Conservation (phyloP, 192 early-diverging fungal genomes). For the Allomyces arbusculus region DNA sequence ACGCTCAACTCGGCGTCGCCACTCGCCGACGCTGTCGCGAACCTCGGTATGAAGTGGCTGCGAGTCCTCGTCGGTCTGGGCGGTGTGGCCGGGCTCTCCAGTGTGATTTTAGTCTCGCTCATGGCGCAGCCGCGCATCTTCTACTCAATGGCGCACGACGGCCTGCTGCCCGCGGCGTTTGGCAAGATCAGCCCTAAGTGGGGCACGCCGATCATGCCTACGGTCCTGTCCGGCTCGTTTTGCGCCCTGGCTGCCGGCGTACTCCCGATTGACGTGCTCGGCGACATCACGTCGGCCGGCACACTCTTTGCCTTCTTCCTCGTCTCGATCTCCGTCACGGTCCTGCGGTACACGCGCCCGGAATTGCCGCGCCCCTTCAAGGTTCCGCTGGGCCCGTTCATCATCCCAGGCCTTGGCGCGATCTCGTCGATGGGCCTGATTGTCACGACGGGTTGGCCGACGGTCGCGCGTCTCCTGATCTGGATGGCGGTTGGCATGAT, state of each 20-base stretch:
- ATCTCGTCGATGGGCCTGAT: constrained; percentile 38
- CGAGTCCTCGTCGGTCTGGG: background rate
- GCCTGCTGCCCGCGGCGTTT: constrained; percentile 51
- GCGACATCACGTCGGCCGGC: constrained; percentile 66
- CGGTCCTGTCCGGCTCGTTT: constrained; percentile 37
- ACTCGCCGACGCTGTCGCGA: constrained; percentile 20
- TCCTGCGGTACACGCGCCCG: constrained; percentile 57
- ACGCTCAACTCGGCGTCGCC: constrained; percentile 30
- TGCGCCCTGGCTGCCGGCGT: constrained; percentile 21
- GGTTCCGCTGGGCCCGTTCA: constrained; percentile 40
- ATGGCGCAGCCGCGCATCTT: constrained; percentile 76
- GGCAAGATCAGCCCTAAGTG: constrained; percentile 45
- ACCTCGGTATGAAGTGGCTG: background rate
- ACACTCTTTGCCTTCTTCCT: constrained; percentile 68
- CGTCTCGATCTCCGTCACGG: constrained; percentile 52
- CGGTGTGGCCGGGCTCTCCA: constrained; percentile 44
- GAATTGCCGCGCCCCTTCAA: constrained; percentile 43
- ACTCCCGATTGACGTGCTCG: constrained; percentile 64
- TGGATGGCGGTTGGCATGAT: constrained; percentile 62
- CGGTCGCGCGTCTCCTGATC: constrained; percentile 49
- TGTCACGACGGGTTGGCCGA: constrained; percentile 35
- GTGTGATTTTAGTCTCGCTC: constrained; percentile 51
- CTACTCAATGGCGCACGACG: constrained; percentile 68
- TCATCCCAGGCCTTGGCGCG: constrained; percentile 45
- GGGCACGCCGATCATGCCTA: constrained; percentile 57